Evolutionary conservation across 2,329 filamentous ascomycete species (phyloP).

Genomic region (Ophiostoma sp.): DNA sequence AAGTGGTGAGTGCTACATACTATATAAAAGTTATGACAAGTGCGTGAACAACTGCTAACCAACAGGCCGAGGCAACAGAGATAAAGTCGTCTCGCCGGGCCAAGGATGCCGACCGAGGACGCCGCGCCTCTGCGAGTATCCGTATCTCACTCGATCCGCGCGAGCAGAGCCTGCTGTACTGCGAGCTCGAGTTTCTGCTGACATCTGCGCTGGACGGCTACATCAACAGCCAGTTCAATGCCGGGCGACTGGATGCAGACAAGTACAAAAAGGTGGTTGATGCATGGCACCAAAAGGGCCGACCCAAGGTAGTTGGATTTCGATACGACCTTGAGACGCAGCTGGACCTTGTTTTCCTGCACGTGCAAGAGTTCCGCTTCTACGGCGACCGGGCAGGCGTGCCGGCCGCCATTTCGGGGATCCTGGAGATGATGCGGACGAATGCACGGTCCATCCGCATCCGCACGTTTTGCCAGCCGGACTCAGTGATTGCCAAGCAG

Average conservation of each 20-base stretch:
- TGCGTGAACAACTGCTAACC: background rate
- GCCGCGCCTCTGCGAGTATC: slow-evolving; percentile 33
- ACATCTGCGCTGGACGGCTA: slow-evolving; percentile 48
- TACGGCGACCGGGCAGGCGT: slow-evolving; percentile 45
- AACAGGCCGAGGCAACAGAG: slow-evolving; percentile 36
- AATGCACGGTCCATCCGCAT: slow-evolving; percentile 50
- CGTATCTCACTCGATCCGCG: slow-evolving; percentile 50
- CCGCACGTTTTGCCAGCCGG: slow-evolving; percentile 54
- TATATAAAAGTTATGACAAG: background rate
- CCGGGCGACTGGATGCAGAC: slow-evolving; percentile 49
- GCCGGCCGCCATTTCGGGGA: slow-evolving; percentile 40
- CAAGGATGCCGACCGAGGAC: slow-evolving; percentile 32
- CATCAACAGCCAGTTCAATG: slow-evolving; percentile 48
- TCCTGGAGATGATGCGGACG: slow-evolving; percentile 49
- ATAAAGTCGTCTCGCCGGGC: slow-evolving; percentile 34
- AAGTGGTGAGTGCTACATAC: slow-evolving; percentile 39
- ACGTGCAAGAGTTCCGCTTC: slow-evolving; percentile 51
- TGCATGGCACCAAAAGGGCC: slow-evolving; percentile 48
- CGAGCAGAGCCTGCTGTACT: slow-evolving; percentile 55
- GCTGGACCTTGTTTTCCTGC: slow-evolving; percentile 49
- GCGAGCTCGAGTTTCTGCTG: slow-evolving; percentile 54
- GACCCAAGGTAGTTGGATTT: slow-evolving; percentile 52
- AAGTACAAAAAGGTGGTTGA: slow-evolving; percentile 50
- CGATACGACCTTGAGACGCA: slow-evolving; percentile 58
- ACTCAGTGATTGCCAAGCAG: slow-evolving; percentile 54